Base-by-base conservation (phyloP, 78 protist genomes). In the Cavenderia fasciculata region DNA sequence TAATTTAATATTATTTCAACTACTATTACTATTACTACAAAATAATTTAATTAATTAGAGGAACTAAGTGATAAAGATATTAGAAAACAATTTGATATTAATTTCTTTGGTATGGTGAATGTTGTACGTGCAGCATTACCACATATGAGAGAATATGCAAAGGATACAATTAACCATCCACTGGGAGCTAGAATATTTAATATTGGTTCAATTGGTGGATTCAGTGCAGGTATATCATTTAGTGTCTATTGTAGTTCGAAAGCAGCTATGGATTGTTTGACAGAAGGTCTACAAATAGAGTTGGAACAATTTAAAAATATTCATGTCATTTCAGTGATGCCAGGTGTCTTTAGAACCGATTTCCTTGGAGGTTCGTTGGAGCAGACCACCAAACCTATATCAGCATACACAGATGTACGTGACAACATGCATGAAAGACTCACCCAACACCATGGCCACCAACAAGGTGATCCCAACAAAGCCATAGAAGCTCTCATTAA, bases 381-480 rank as follows among this genome's bases (percentile, higher is more conserved):
- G 4, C n/a, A 14, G 5, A 47, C 43, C 47, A 27, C 47, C 10
- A 27, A 63, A 18, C 72, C 43, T 19, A 63, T 63, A 7, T 43
- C 33, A 6, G 43, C 1, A 16, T 63, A 63, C 47, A 31, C n/a
- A n/a, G n/a, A n/a, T n/a, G n/a, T n/a, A n/a, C n/a, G n/a, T n/a
- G n/a, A n/a, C n/a, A n/a, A n/a, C n/a, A n/a, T n/a, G n/a, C n/a
- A n/a, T n/a, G n/a, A n/a, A n/a, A n/a, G n/a, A n/a, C n/a, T n/a
- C n/a, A n/a, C n/a, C n/a, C n/a, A n/a, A n/a, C n/a, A n/a, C 3
- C 72, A 63, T 6, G 72, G 72, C 47, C 33, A 63, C 4, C 72
- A 63, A 34, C 14, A 27, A 5, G 88, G 88, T n/a, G 74, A 63
- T 52, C 75, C 88, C 3, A 41, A n/a, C 2, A 79, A 79, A 54